Evolutionary conservation across 2,329 filamentous ascomycete species (phyloP).

Genomic region (Mariannaea elegans): DNA sequence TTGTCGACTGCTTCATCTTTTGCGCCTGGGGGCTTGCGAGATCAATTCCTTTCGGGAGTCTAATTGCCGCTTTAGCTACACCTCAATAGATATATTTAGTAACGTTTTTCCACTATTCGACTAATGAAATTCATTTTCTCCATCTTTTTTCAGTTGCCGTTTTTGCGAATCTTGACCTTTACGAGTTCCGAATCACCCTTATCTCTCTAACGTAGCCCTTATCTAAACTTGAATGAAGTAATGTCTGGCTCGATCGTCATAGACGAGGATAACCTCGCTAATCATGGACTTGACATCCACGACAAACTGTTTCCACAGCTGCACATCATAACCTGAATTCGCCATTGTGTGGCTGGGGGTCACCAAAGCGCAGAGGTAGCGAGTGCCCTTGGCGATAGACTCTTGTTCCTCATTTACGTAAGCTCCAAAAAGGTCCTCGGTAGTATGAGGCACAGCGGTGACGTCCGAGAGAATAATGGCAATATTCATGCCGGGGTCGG

Average conservation of each 20-base stretch:
- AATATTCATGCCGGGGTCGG: constrained; percentile 36
- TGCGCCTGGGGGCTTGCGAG: too few relatives aligned
- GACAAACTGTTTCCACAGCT: constrained; percentile 50
- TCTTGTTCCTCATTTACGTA: constrained; percentile 22
- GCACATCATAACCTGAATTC: constrained; percentile 50
- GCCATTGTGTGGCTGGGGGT: constrained; percentile 41
- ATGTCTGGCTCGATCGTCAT: constrained; percentile 53
- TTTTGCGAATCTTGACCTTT: too few relatives aligned
- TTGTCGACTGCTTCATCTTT: too few relatives aligned
- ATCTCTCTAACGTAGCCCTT: too few relatives aligned
- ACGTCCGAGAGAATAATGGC: constrained; percentile 45
- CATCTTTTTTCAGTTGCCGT: too few relatives aligned
- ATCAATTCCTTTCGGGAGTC: too few relatives aligned
- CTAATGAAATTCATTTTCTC: too few relatives aligned
- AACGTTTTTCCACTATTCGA: too few relatives aligned
- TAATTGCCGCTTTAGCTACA: too few relatives aligned
- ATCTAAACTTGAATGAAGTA: constrained; percentile 44
- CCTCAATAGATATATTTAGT: too few relatives aligned
- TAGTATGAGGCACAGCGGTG: constrained; percentile 24
- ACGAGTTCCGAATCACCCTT: too few relatives aligned
- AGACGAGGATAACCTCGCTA: constrained; percentile 53
- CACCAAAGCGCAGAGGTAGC: constrained; percentile 50
- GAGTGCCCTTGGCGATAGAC: not conserved
- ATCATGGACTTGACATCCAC: constrained; percentile 48
- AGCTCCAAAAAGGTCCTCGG: constrained; percentile 32